phyloP scores from a whole-genome alignment of 768 basidiomycete genomes.

The Termitomyces sp. region DNA sequence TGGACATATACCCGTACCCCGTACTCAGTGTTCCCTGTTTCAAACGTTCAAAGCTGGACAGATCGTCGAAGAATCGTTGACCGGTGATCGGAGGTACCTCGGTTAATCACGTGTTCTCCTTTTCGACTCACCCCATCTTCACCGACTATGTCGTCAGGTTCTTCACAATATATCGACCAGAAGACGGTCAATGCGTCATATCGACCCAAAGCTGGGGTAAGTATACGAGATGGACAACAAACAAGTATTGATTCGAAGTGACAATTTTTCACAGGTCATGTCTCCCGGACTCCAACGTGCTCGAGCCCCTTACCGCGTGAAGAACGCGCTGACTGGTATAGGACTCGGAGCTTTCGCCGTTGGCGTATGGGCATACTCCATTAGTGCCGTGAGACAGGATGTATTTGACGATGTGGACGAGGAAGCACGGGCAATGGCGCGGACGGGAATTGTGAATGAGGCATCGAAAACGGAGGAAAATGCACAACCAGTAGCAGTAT shows the following conservation, averaged over 20 bases:
- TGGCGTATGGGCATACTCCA: slow-evolving; percentile 89
- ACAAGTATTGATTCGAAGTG: neutral
- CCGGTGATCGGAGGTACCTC: neutral
- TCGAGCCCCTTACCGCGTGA: slow-evolving; percentile 72
- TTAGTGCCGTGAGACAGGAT: slow-evolving; percentile 91
- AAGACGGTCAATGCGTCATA: slow-evolving; percentile 41
- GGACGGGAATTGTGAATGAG: slow-evolving; percentile 21
- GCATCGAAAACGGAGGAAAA: slow-evolving; percentile 21
- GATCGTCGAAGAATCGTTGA: neutral
- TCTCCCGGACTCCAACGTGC: slow-evolving; percentile 87
- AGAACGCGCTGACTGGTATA: slow-evolving; percentile 76
- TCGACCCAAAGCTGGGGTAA: slow-evolving; percentile 47
- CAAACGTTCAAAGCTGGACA: neutral
- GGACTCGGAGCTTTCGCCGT: slow-evolving; percentile 66
- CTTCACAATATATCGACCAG: slow-evolving; percentile 37
- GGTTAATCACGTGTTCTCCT: slow-evolving; percentile 5
- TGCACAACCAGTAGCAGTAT: slow-evolving; percentile 7
- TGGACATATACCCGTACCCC: neutral
- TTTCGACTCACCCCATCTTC: slow-evolving; percentile 1
- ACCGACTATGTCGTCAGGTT: neutral
- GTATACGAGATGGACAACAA: slow-evolving; percentile 11
- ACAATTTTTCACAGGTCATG: slow-evolving; percentile 49
- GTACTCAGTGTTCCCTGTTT: neutral
- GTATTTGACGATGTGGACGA: slow-evolving; percentile 85
- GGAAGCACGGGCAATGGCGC: slow-evolving; percentile 56